Evolutionary conservation across 345 rosid species (phyloP).

Genomic region (Aquilaria yunnanensis): DNA sequence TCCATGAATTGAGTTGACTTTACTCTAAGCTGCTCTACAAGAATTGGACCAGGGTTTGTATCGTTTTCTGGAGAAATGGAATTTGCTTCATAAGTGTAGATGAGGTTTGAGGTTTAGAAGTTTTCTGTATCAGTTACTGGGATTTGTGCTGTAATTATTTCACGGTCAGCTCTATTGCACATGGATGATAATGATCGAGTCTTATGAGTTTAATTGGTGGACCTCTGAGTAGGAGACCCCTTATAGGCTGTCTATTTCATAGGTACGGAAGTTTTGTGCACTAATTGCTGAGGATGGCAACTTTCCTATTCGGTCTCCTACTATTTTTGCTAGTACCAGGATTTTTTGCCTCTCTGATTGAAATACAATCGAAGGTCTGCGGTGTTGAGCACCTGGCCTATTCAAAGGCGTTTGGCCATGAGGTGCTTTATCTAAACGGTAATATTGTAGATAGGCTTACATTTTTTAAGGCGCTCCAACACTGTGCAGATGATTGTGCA

Average conservation of each 20-base stretch:
- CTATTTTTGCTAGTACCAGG: conserved; percentile 32
- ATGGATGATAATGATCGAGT: conserved; percentile 1
- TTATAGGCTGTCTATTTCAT: not conserved
- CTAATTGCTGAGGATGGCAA: conserved; percentile 25
- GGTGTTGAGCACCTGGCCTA: conserved; percentile 44
- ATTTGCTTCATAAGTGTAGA: conserved; percentile 7
- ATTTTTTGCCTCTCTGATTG: conserved; percentile 29
- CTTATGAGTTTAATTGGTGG: conserved; percentile 3
- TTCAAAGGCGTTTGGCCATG: conserved; percentile 29
- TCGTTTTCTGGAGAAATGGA: not conserved
- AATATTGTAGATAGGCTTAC: conserved; percentile 34
- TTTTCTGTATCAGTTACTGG: conserved; percentile 5
- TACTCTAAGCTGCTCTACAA: conserved; percentile 1
- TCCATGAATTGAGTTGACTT: conserved; percentile 6
- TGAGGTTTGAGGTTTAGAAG: not conserved
- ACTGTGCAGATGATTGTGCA: conserved; percentile 38
- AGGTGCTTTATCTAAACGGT: conserved; percentile 53
- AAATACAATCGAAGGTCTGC: conserved; percentile 44
- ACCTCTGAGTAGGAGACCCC: conserved; percentile 13
- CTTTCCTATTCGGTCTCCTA: conserved; percentile 27
- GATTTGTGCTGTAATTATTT: not conserved
- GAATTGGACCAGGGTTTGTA: conserved; percentile 8
- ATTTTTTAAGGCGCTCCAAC: conserved; percentile 54
- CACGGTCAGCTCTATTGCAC: not conserved
- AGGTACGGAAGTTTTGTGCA: conserved; percentile 14